Evolutionary conservation across 208 protist genomes (phyloP), one percentile per base, ranked within the genome.

Genomic region (Strigomonas galati): DNA sequence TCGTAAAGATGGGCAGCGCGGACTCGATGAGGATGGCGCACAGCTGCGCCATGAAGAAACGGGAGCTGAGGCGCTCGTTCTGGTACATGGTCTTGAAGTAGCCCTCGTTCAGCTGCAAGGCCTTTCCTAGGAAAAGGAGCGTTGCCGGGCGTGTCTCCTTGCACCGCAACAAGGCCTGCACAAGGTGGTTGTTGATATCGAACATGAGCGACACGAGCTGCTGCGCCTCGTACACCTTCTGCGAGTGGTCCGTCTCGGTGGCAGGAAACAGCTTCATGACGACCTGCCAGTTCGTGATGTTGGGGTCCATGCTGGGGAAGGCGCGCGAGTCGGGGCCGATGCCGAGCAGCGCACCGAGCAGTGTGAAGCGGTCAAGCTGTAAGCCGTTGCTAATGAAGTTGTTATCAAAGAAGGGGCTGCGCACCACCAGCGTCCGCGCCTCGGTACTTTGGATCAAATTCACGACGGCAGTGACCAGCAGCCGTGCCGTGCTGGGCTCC

Each of bases 81-180:
- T 87, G 71, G 61, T 91, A 81, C 68, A 91, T 80, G 24, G 86
- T 95, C 71, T 92, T 95, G 4, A 75, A 76, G 64, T 92, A 91
- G 26, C 80, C 81, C 58, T 78, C 81, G 66, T 95, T 95, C 10
- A 92, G 78, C 1, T 70, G 66, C n/a, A 95, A 76, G 12, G 84
- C 86, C 12, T 63, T 30, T 43, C 82, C 84, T 49, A 95, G 68
- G 78, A 74, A 91, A 17, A 69, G 74, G 48, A 95, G 65, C 46
- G 85, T 89, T 26, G 84, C 73, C 46, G 89, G 74, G 27, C 89
- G 85, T 7, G 78, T 87, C 26, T 62, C 55, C 62, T 89, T 92
- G 12, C 55, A 43, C 12, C 72, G 69, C 55, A 95, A 66, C 32
- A 95, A 72, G 17, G 67, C 62, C 62, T 85, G 70, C 43, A 91